phyloP scores from a whole-genome alignment of 129 eudicot species.

The Centella asiatica region DNA sequence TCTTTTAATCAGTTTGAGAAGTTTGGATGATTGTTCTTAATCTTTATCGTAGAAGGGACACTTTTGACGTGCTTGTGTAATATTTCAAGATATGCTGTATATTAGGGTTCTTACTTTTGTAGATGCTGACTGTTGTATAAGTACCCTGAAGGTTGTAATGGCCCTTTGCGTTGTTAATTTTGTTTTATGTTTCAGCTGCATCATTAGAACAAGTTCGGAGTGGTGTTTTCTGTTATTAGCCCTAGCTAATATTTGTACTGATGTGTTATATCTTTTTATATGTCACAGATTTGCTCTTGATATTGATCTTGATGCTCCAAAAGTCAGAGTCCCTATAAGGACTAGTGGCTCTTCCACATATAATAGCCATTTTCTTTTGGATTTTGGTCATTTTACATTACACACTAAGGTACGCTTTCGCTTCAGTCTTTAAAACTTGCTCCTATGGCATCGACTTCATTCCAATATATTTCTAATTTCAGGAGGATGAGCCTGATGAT shows the following conservation, averaged over 20 bases:
- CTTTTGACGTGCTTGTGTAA: no score
- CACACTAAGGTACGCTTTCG: conserved; percentile 60
- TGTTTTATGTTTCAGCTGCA: background rate
- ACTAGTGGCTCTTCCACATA: conserved; percentile 31
- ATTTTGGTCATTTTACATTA: conserved; percentile 94
- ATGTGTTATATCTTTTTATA: background rate
- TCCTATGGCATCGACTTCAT: conserved; percentile 6
- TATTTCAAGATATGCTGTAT: background rate
- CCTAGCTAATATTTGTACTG: background rate
- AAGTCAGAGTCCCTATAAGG: conserved; percentile 83
- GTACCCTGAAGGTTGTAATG: background rate
- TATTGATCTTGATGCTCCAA: conserved; percentile 98
- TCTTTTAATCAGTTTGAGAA: background rate
- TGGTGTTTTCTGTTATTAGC: conserved; percentile 2
- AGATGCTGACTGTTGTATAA: background rate
- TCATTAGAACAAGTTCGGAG: background rate
- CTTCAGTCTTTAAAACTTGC: conserved; percentile 1
- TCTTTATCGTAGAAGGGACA: no score
- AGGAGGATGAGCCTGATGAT: conserved; percentile 62
- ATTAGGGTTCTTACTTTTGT: background rate
- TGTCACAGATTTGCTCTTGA: conserved; percentile 85
- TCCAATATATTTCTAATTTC: conserved; percentile 13
- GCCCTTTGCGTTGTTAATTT: no score
- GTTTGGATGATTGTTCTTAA: no score
- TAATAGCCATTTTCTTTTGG: conserved; percentile 82